phyloP scores from a whole-genome alignment of 164 flowering plant genomes.

The Berberis thunbergii region DNA sequence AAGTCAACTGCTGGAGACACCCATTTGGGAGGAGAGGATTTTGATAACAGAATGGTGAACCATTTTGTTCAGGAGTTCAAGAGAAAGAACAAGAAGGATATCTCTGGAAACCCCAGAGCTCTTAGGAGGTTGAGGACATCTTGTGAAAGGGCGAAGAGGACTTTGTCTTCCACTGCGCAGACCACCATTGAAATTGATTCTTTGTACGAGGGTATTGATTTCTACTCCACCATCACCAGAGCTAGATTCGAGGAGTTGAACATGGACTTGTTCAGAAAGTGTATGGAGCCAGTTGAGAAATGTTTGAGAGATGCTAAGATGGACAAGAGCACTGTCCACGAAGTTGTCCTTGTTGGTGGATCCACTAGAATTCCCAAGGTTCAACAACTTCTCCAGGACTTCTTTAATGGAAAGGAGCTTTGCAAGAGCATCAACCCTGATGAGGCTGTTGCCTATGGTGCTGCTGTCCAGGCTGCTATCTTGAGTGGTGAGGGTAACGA shows the following conservation, averaged over 20 bases:
- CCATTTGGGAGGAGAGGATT: constrained; percentile 37
- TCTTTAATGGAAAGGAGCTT: constrained; percentile 26
- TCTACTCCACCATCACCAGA: constrained; percentile 27
- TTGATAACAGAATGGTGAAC: constrained; percentile 31
- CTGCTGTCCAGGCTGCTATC: constrained; percentile 34
- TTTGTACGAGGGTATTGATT: constrained; percentile 30
- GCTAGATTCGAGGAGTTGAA: constrained; percentile 31
- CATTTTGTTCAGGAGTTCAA: constrained; percentile 33
- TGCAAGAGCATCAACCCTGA: constrained; percentile 31
- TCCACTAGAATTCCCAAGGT: constrained; percentile 46
- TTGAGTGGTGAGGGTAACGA: no score
- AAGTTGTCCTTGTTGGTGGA: constrained; percentile 44
- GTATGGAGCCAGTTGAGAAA: constrained; percentile 34
- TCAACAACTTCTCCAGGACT: constrained; percentile 29
- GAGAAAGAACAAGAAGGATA: constrained; percentile 21
- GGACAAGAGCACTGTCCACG: constrained; percentile 30
- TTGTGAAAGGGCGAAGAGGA: constrained; percentile 29
- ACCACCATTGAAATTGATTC: constrained; percentile 24
- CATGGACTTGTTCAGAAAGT: constrained; percentile 30
- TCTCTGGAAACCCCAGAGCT: constrained; percentile 14
- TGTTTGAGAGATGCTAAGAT: constrained; percentile 7
- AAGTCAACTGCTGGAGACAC: constrained; percentile 42
- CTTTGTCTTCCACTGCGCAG: constrained; percentile 19
- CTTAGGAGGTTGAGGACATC: constrained; percentile 27
- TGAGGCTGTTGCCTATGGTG: constrained; percentile 44